phyloP scores from a whole-genome alignment of 352 stramenopile species.

The Phytopythium delawarense region DNA sequence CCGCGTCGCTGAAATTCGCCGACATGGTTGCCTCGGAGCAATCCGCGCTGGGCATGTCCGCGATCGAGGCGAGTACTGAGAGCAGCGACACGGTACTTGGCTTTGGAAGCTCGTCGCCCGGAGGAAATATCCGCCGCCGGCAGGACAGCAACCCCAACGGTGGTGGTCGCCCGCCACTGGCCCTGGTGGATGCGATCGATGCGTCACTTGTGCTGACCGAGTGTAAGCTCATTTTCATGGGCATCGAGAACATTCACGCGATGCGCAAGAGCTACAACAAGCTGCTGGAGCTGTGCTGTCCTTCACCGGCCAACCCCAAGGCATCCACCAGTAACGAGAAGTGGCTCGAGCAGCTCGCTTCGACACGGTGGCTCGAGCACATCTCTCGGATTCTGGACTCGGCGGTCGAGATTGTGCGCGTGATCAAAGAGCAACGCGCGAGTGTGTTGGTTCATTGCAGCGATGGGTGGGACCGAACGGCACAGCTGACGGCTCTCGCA shows the following conservation, averaged over 20 bases:
- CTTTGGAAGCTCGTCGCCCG: not conserved
- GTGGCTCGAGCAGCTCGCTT: slow-evolving; percentile 73
- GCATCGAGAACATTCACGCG: slow-evolving; percentile 91
- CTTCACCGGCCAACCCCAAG: slow-evolving; percentile 33
- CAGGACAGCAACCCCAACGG: not conserved
- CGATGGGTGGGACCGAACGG: slow-evolving; percentile 96
- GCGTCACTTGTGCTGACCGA: slow-evolving; percentile 67
- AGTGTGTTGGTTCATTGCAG: slow-evolving; percentile 98
- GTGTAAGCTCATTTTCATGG: slow-evolving; percentile 87
- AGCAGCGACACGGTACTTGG: not conserved
- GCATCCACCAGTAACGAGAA: slow-evolving; percentile 50
- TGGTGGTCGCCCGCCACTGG: not conserved
- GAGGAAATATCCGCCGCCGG: not conserved
- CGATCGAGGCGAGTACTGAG: slow-evolving; percentile 6
- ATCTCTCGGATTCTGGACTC: slow-evolving; percentile 77
- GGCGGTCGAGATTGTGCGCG: slow-evolving; percentile 76
- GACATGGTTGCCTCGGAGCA: slow-evolving; percentile 52
- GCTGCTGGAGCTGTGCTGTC: slow-evolving; percentile 54
- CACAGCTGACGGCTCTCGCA: slow-evolving; percentile 80
- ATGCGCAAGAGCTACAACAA: slow-evolving; percentile 87
- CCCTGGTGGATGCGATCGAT: slow-evolving; percentile 33
- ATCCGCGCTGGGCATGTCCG: slow-evolving; percentile 15
- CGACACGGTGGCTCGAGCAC: slow-evolving; percentile 74
- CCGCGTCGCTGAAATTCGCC: slow-evolving; percentile 54
- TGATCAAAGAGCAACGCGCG: slow-evolving; percentile 78